Evolutionary conservation across 163 green algal genomes (phyloP), one percentile per base, ranked within the genome.

Genomic region (Coccomyxa subellipsoidea): DNA sequence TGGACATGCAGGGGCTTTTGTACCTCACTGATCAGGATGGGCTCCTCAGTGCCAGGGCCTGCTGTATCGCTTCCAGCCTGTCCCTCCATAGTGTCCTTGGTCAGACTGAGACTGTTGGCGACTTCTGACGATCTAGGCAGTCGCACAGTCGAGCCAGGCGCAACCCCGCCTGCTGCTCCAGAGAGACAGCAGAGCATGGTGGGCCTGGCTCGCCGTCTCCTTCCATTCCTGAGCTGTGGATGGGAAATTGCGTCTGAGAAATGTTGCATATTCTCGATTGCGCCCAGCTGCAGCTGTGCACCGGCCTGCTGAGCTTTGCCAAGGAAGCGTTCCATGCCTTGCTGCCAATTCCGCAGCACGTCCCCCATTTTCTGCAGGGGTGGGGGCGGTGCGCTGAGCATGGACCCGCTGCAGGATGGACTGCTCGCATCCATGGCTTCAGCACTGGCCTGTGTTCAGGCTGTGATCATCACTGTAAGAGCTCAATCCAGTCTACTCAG

Each of bases 11-110:
- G n/a, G 47, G 5, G 4, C 21, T 40, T 71, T n/a, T 70, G 35
- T 9, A 94, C 90, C 89, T 96, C 90, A 29, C 88, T 94, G 77
- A 96, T 92, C 0, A 96, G 86, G 69, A 96, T 94, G 37, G 91
- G 88, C 47, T 95, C 91, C 66, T 73, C 66, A 36, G 6, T 32
- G 18, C 66, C 66, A 32, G 29, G 2, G 18, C 66, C 66, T 34
- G 66, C 66, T 8, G 27, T 73, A 6, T 73, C 66, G 18, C 21
- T 73, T 8, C 66, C n/a, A n/a, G 21, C 15, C 47, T 59, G 47
- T 12, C 47, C 47, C 47, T 59, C 47, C 47, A 12, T 18, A 27
- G 47, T 1, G 21, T 59, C 47, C 23, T 59, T 59, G 47, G 47
- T 21, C 47, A 59, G 23, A 18, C 47, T 59, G 47, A 59, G 47